Evolutionary conservation across 768 basidiomycete genomes (phyloP).

Genomic region (Stropharia rugosoannulata): DNA sequence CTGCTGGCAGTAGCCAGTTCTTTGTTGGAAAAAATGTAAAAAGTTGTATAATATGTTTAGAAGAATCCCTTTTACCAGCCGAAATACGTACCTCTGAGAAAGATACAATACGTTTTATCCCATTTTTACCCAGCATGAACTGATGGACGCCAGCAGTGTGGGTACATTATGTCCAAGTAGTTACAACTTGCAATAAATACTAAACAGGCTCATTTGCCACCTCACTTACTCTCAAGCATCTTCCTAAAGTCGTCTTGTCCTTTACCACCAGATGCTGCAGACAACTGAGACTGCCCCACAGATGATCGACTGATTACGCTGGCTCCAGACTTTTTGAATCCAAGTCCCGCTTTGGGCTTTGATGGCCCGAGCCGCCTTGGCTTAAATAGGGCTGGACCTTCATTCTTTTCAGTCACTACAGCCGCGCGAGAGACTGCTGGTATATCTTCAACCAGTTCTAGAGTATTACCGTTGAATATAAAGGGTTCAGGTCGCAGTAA

Average conservation of each 20-base stretch:
- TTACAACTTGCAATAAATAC: too few relatives aligned
- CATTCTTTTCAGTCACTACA: conserved; percentile 34
- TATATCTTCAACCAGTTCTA: conserved; percentile 59
- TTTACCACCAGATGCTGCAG: conserved; percentile 34
- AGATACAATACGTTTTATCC: too few relatives aligned
- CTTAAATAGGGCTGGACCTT: conserved; percentile 52
- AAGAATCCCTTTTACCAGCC: too few relatives aligned
- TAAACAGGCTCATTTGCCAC: not conserved
- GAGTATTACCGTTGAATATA: conserved; percentile 57
- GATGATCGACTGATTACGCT: conserved; percentile 9
- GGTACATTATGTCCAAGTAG: too few relatives aligned
- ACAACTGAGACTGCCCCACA: conserved; percentile 17
- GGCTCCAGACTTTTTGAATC: conserved; percentile 45
- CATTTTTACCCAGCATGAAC: too few relatives aligned
- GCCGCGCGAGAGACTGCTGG: conserved; percentile 23
- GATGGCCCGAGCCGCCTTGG: conserved; percentile 61
- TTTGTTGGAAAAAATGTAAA: too few relatives aligned
- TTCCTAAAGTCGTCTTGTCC: conserved; percentile 87
- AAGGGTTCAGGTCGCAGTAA: conserved; percentile 73
- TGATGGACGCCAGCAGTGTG: too few relatives aligned
- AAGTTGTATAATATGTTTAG: too few relatives aligned
- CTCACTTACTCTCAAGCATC: conserved; percentile 49
- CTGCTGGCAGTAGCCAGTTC: too few relatives aligned
- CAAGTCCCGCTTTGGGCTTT: conserved; percentile 71
- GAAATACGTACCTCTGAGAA: too few relatives aligned